A percentile compares a stretch with the other conserved stretches of the same genome.
Conservation (phyloP, 345 rosid species). For the Pistacia atlantica region DNA sequence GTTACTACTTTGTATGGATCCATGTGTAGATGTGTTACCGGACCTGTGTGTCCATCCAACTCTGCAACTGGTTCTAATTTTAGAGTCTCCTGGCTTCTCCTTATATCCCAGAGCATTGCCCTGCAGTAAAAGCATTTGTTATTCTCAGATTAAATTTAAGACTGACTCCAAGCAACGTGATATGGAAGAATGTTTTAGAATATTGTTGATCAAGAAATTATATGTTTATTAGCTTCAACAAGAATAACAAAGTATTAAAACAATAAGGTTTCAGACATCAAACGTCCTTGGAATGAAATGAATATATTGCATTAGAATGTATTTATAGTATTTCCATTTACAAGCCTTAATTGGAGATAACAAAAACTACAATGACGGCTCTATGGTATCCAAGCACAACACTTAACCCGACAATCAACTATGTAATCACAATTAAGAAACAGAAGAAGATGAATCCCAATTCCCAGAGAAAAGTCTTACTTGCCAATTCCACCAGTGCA, state of each 20-base stretch:
- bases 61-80: slow-evolving; percentile 43
- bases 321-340: background rate
- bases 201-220: background rate
- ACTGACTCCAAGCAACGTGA: background rate
- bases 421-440: background rate
- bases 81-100: slow-evolving; percentile 39
- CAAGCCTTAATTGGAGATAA: background rate
- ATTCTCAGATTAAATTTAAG: background rate
- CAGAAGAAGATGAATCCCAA: background rate
- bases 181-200: background rate
- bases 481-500: slow-evolving; percentile 60
- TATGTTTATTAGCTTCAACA: background rate
- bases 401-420: background rate
- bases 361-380: background rate
- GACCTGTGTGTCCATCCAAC: slow-evolving; percentile 60
- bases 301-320: background rate
- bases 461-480: slow-evolving; percentile 35
- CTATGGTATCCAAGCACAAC: background rate
- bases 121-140: slow-evolving; percentile 32
- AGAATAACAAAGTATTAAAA: background rate
- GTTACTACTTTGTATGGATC: slow-evolving; percentile 68
- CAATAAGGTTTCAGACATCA: background rate
- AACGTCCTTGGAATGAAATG: background rate
- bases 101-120: slow-evolving; percentile 67
- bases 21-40: slow-evolving; percentile 44